A percentile compares a stretch with the other conserved stretches of the same genome.
Conservation (phyloP, 164 flowering plant species). For the Buxus sempervirens region DNA sequence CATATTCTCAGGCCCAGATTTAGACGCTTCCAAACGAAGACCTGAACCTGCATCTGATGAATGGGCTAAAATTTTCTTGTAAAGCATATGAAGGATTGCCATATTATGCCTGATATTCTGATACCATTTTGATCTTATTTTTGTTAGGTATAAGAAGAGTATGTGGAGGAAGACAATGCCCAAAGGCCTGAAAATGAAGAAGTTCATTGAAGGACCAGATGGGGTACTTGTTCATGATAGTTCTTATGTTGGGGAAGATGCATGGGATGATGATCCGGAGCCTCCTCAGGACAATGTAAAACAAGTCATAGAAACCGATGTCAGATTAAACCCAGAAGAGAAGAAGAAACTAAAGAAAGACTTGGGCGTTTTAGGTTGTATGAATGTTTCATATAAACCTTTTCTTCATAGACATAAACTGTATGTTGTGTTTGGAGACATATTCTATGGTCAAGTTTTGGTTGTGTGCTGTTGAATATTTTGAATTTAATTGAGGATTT, state of each 20-base stretch:
- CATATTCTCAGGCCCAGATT: too few relatives aligned
- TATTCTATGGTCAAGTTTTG: not conserved
- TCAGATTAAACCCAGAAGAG: slow-evolving; percentile 38
- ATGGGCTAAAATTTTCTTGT: not conserved
- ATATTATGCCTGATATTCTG: not conserved
- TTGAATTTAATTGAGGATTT: too few relatives aligned
- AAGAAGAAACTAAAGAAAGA: slow-evolving; percentile 51
- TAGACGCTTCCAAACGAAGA: too few relatives aligned
- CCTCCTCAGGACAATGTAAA: slow-evolving; percentile 34
- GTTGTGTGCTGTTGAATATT: too few relatives aligned
- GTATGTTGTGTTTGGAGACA: not conserved
- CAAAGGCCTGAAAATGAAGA: slow-evolving; percentile 85
- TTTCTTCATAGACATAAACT: not conserved
- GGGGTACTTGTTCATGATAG: slow-evolving; percentile 69
- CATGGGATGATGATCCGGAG: slow-evolving; percentile 82
- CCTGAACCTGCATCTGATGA: too few relatives aligned
- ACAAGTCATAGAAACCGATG: slow-evolving; percentile 46
- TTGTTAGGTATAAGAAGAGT: slow-evolving; percentile 66
- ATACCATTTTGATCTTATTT: not conserved
- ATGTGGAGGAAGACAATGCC: slow-evolving; percentile 93
- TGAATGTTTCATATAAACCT: not conserved
- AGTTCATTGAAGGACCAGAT: slow-evolving; percentile 72
- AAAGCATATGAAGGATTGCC: too few relatives aligned
- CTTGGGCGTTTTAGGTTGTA: slow-evolving; percentile 63
- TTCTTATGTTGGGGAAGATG: slow-evolving; percentile 89